Evolutionary conservation across 1,139 yeast genomes (phyloP).

Genomic region (Yamadazyma diddensiae): DNA sequence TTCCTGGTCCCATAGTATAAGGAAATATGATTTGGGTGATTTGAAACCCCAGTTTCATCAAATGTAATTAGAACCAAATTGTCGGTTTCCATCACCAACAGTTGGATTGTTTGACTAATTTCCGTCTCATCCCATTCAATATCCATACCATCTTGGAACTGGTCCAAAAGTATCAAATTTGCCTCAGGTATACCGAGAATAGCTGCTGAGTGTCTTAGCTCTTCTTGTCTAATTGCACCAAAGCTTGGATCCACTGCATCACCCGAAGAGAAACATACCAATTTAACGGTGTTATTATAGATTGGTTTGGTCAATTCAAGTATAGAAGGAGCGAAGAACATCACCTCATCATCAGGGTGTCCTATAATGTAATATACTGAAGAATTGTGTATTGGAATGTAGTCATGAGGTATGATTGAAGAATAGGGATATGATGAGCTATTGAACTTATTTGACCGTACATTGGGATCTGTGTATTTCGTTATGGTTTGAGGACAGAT

Average conservation of each 20-base stretch:
- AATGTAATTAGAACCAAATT: slow-evolving; percentile 62
- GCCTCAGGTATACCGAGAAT: slow-evolving; percentile 50
- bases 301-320: slow-evolving; percentile 48
- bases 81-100: slow-evolving; percentile 17
- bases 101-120: slow-evolving; percentile 29
- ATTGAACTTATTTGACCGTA: slow-evolving; percentile 24
- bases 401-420: slow-evolving; percentile 36
- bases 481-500: slow-evolving; percentile 36
- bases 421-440: slow-evolving; percentile 31
- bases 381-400: slow-evolving; percentile 32
- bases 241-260: slow-evolving; percentile 61
- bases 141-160: slow-evolving; percentile 70
- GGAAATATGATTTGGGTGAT: slow-evolving; percentile 82
- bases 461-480: slow-evolving; percentile 27
- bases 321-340: slow-evolving; percentile 90
- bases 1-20: slow-evolving; percentile 53
- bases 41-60: slow-evolving; percentile 79
- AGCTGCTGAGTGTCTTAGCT: slow-evolving; percentile 55
- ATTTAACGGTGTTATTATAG: slow-evolving; percentile 49
- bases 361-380: slow-evolving; percentile 65
- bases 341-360: slow-evolving; percentile 98
- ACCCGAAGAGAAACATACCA: slow-evolving; percentile 78
- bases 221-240: slow-evolving; percentile 60
- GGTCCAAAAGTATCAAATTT: slow-evolving; percentile 47
- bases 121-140: slow-evolving; percentile 58